phyloP scores from a whole-genome alignment of 257 asterid species.

The Ophiorrhiza pumila region DNA sequence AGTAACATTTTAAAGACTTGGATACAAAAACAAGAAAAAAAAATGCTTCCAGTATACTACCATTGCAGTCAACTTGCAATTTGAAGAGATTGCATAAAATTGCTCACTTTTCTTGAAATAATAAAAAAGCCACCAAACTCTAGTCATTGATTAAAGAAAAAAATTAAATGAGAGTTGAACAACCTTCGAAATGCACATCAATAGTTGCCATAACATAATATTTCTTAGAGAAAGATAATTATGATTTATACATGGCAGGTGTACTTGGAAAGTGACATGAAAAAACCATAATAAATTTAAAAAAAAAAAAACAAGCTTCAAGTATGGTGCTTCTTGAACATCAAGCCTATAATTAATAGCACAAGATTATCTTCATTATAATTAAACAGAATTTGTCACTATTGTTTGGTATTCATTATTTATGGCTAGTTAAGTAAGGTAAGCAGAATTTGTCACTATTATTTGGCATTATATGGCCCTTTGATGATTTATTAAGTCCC shows the following conservation, averaged over 20 bases:
- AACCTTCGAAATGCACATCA: too few species aligned
- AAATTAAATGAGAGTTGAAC: conserved; percentile 3
- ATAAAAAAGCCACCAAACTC: too few species aligned
- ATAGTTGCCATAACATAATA: too few species aligned
- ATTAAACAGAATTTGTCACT: background rate
- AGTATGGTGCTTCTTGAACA: background rate
- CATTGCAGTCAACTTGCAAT: too few species aligned
- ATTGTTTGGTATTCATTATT: too few species aligned
- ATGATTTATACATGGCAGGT: background rate
- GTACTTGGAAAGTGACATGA: background rate
- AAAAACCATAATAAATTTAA: background rate
- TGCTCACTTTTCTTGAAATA: too few species aligned
- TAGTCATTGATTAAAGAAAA: background rate
- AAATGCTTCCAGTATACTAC: too few species aligned
- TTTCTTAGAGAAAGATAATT: too few species aligned
- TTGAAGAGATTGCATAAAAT: too few species aligned
- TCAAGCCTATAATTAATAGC: background rate
- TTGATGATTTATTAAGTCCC: conserved; percentile 17
- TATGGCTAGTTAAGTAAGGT: background rate
- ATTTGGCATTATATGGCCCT: background rate
- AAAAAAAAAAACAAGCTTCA: background rate
- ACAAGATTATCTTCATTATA: too few species aligned
- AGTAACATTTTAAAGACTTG: too few species aligned
- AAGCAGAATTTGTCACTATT: background rate
- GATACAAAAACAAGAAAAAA: too few species aligned